Evolutionary conservation across 176 grass and related monocot genomes (phyloP).

Genomic region (Pontederia crassipes): DNA sequence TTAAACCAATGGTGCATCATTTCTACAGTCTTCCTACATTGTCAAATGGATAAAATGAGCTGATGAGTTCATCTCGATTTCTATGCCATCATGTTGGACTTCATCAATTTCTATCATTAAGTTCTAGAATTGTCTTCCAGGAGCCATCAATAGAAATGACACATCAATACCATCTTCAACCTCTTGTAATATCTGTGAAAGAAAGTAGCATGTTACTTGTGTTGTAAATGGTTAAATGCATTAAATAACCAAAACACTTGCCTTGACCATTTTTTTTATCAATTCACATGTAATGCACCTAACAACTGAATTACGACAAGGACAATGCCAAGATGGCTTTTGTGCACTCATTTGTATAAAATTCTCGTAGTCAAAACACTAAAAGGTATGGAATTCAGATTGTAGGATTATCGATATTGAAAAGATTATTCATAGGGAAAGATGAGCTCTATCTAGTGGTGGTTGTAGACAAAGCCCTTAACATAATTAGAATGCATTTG

Average conservation of each 20-base stretch:
- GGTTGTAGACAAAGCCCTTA: constrained; percentile 79
- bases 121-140: constrained; percentile 50
- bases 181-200: constrained; percentile 57
- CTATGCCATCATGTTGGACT: constrained; percentile 15
- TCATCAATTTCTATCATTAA: constrained; percentile 43
- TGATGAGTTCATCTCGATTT: constrained; percentile 19
- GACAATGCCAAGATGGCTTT: constrained; percentile 81
- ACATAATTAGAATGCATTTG: constrained; percentile 57
- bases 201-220: constrained; percentile 11
- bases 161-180: constrained; percentile 34
- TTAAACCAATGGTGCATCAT: constrained; percentile 25
- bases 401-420: constrained; percentile 13
- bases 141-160: constrained; percentile 63
- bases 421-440: constrained; percentile 5
- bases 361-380: constrained; percentile 99
- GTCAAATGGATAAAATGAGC: constrained; percentile 58
- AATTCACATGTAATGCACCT: constrained; percentile 52
- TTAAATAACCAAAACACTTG: constrained; percentile 23
- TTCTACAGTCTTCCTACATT: constrained; percentile 34
- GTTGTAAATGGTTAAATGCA: constrained; percentile 10
- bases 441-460: constrained; percentile 62
- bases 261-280: constrained; percentile 81
- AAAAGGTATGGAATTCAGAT: constrained; percentile 6
- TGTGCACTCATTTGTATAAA: constrained; percentile 85
- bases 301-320: constrained; percentile 63